A percentile compares a stretch with the other conserved stretches of the same genome.
Conservation (phyloP, 176 grass and related monocot species). For the Pontederia crassipes region DNA sequence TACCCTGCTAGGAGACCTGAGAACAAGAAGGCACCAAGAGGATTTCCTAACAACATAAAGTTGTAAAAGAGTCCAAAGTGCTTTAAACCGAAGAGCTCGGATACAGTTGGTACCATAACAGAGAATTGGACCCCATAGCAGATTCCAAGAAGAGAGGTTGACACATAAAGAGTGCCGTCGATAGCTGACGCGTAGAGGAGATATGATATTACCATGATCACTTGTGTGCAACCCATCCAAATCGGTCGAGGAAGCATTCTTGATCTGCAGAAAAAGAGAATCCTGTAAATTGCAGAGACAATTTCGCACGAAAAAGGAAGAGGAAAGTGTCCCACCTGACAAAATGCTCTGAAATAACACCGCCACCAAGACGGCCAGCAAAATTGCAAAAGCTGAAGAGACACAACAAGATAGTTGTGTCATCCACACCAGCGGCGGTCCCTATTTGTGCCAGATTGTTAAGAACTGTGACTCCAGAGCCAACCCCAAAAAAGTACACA, state of each 20-base stretch:
- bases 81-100: slow-evolving; percentile 81
- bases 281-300: background rate
- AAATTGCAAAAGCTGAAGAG: slow-evolving; percentile 96
- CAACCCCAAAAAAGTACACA: slow-evolving; percentile 72
- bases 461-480: slow-evolving; percentile 78
- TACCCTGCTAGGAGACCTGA: slow-evolving; percentile 68
- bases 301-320: background rate
- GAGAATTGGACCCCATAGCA: slow-evolving; percentile 73
- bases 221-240: slow-evolving; percentile 55
- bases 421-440: slow-evolving; percentile 54
- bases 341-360: slow-evolving; percentile 59
- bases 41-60: slow-evolving; percentile 64
- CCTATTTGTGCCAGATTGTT: slow-evolving; percentile 95
- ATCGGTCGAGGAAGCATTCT: slow-evolving; percentile 58
- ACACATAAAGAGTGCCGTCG: slow-evolving; percentile 36
- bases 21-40: slow-evolving; percentile 59
- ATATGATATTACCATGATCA: slow-evolving; percentile 72
- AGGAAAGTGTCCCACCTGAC: slow-evolving; percentile 47
- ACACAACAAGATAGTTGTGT: slow-evolving; percentile 63
- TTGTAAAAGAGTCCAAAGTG: slow-evolving; percentile 82
- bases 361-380: slow-evolving; percentile 73
- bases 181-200: slow-evolving; percentile 53
- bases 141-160: slow-evolving; percentile 45
- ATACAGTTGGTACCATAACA: slow-evolving; percentile 68
- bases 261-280: slow-evolving; percentile 47